Percentiles rank a stretch among this genome's conserved stretches.
These are phyloP conservation scores for Pholiota molesta DNA, from an alignment of 768 basidiomycete species.

Conservation along the genomic window DNA sequence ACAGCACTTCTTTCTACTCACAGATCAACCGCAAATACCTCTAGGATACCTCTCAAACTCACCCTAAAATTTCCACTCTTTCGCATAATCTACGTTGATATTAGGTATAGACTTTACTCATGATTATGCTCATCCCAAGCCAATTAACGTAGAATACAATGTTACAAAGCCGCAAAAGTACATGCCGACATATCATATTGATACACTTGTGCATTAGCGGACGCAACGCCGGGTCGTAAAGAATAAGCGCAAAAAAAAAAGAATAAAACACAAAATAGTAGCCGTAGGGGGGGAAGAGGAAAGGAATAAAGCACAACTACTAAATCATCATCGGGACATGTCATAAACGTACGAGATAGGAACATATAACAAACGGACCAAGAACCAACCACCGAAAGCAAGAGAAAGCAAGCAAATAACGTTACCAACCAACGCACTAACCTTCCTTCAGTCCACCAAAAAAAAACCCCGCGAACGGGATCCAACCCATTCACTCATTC, in stretches of 20 bases:
- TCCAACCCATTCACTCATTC: not conserved
- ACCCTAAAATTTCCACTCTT: too few relatives aligned
- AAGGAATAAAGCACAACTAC: not conserved
- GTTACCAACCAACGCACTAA: not conserved
- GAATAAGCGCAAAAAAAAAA: conserved; percentile 5
- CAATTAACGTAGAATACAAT: too few relatives aligned
- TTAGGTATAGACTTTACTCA: too few relatives aligned
- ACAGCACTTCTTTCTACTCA: too few relatives aligned
- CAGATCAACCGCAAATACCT: too few relatives aligned
- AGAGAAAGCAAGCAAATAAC: conserved; percentile 18
- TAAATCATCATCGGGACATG: not conserved
- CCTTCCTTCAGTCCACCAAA: not conserved
- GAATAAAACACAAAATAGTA: conserved; percentile 3
- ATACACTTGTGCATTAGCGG: conserved; percentile 19
- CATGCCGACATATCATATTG: conserved; percentile 14
- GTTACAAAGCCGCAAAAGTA: too few relatives aligned
- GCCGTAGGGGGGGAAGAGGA: conserved; percentile 6
- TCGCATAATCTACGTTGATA: too few relatives aligned
- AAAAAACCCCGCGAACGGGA: too few relatives aligned
- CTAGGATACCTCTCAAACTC: too few relatives aligned
- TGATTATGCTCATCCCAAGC: too few relatives aligned
- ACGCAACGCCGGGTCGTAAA: not conserved
- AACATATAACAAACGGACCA: conserved; percentile 2
- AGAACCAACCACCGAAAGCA: conserved; percentile 14
- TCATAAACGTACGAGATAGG: too few relatives aligned